These are phyloP conservation scores for Chaetomium fimeti DNA, from an alignment of 495 filamentous ascomycete species.

Conservation along the genomic window DNA sequence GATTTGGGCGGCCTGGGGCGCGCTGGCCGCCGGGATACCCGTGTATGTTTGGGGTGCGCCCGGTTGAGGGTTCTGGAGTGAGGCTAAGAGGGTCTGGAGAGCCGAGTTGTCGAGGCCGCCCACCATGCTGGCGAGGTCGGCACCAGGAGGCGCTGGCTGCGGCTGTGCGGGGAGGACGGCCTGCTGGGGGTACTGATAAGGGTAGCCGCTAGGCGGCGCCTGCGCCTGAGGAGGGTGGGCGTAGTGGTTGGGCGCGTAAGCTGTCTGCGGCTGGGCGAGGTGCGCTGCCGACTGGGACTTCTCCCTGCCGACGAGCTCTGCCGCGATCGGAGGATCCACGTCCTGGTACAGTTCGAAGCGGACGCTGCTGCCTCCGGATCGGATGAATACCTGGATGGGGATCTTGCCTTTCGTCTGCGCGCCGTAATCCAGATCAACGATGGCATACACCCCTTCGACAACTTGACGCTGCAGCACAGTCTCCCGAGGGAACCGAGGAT, in stretches of 20 bases:
- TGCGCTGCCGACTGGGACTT: constrained; percentile 52
- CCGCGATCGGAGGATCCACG: constrained; percentile 71
- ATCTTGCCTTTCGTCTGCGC: constrained; percentile 70
- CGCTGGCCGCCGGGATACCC: constrained; percentile 39
- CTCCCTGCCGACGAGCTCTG: constrained; percentile 73
- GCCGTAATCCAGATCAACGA: constrained; percentile 67
- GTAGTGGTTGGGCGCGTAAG: constrained; percentile 27
- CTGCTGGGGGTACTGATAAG: constrained; percentile 39
- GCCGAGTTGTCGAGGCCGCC: constrained; percentile 64
- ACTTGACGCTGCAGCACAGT: constrained; percentile 81
- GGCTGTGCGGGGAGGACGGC: constrained; percentile 43
- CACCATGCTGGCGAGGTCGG: constrained; percentile 57
- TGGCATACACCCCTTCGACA: constrained; percentile 82
- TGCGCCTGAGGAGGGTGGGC: constrained; percentile 24
- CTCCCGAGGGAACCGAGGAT: constrained; percentile 71
- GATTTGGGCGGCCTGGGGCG: constrained; percentile 35
- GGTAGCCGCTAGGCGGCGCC: constrained; percentile 24
- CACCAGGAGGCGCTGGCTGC: constrained; percentile 29
- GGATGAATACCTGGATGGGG: constrained; percentile 79
- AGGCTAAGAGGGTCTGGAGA: constrained; percentile 69
- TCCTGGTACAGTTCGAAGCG: constrained; percentile 81
- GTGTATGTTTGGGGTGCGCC: background rate
- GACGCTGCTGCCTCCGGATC: constrained; percentile 65
- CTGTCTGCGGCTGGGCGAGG: constrained; percentile 27
- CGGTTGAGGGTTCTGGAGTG: constrained; percentile 53